Evolutionary conservation across 371 early-diverging fungal species (phyloP).

Genomic region (Mycotypha africana): DNA sequence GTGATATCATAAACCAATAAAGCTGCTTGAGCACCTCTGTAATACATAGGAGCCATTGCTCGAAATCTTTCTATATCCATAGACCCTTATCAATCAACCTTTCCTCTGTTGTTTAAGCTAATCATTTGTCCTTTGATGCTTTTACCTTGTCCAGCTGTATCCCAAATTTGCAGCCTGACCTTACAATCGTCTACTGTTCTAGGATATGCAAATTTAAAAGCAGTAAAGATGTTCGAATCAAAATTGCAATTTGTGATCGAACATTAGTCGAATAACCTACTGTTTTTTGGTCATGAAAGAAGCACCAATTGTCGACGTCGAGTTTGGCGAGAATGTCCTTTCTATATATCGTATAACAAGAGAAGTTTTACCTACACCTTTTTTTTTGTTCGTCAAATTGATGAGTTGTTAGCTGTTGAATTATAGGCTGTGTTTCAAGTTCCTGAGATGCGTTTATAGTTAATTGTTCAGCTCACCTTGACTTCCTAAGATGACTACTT

Average conservation of each 20-base stretch:
- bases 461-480: conserved; percentile 56
- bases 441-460: no score
- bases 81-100: conserved; percentile 2
- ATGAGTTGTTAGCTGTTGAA: no score
- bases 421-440: no score
- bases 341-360: conserved; percentile 77
- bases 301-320: conserved; percentile 79
- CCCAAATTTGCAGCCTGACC: conserved; percentile 68
- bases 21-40: conserved; percentile 71
- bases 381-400: no score
- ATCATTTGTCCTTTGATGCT: not conserved
- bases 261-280: conserved; percentile 28
- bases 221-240: no score
- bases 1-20: conserved; percentile 64
- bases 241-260: no score
- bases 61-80: conserved; percentile 49
- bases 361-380: conserved; percentile 81
- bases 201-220: not conserved
- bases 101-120: not conserved
- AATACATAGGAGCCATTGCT: conserved; percentile 77
- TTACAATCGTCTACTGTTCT: conserved; percentile 64
- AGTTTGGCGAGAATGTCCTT: conserved; percentile 73
- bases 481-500: conserved; percentile 72
- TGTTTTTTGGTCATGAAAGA: conserved; percentile 77
- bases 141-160: conserved; percentile 65